Percentiles rank a stretch among this genome's conserved stretches.
These are phyloP conservation scores for Phytopythium ostracodes DNA, from an alignment of 352 stramenopile genomes.

Conservation along the genomic window DNA sequence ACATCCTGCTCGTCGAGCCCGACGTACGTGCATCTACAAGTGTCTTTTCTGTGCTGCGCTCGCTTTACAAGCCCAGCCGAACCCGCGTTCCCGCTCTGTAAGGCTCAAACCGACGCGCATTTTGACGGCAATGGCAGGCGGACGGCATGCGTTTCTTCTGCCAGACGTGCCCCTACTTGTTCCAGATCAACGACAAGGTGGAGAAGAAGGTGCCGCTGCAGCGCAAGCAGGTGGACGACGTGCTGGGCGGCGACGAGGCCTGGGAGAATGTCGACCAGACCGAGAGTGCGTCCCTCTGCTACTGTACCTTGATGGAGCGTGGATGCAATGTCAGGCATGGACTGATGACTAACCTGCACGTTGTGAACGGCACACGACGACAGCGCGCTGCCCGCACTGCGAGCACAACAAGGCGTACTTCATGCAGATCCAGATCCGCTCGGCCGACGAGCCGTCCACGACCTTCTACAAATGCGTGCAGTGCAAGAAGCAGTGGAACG, in stretches of 20 bases:
- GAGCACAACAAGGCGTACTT: slow-evolving; percentile 98
- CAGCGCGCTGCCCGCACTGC: slow-evolving; percentile 93
- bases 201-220: slow-evolving; percentile 90
- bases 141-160: slow-evolving; percentile 90
- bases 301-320: no score
- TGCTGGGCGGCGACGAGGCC: slow-evolving; percentile 95
- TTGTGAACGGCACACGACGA: neutral
- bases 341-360: neutral
- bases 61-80: neutral
- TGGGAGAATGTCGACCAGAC: slow-evolving; percentile 99
- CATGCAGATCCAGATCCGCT: slow-evolving; percentile 99
- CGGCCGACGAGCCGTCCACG: slow-evolving; percentile 97
- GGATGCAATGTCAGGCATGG: no score
- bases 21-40: slow-evolving; percentile 36
- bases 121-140: slow-evolving; percentile 25
- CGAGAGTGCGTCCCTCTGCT: slow-evolving; percentile 47
- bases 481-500: slow-evolving; percentile 97
- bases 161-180: slow-evolving; percentile 87
- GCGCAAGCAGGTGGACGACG: slow-evolving; percentile 98
- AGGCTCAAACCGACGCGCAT: neutral
- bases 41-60: neutral
- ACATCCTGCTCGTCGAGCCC: slow-evolving; percentile 88
- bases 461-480: slow-evolving; percentile 99
- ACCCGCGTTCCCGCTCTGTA: neutral
- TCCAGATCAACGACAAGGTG: slow-evolving; percentile 85